phyloP scores from a whole-genome alignment of 1,139 yeast genomes.

The Suhomyces panamericanus region DNA sequence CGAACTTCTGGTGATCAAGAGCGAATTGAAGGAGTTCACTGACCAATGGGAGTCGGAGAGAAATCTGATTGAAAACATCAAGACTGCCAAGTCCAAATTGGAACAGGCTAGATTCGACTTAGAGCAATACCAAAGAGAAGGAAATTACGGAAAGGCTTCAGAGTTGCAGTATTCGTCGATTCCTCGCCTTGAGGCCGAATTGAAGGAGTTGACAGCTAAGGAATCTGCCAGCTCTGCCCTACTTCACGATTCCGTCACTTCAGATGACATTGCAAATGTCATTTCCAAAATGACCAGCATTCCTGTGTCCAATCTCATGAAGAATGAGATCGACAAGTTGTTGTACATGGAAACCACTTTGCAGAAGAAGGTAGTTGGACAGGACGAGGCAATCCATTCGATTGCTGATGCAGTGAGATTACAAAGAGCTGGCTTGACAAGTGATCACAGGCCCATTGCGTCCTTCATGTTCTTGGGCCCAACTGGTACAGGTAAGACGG shows the following conservation, averaged over 20 bases:
- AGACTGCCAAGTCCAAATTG: constrained; percentile 73
- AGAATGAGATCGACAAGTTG: constrained; percentile 91
- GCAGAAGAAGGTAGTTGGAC: constrained; percentile 83
- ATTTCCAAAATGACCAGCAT: constrained; percentile 95
- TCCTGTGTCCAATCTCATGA: constrained; percentile 87
- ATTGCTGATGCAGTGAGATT: constrained; percentile 92
- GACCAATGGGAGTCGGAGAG: constrained; percentile 86
- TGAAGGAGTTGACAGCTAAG: constrained; percentile 47
- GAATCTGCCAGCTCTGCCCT: constrained; percentile 44
- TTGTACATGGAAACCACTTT: constrained; percentile 82
- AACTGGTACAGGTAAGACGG: constrained; percentile 98
- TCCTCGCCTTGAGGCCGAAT: constrained; percentile 69
- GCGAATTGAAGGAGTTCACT: constrained; percentile 68
- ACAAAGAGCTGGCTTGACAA: constrained; percentile 94
- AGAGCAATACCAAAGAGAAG: constrained; percentile 79
- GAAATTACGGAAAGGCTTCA: constrained; percentile 86
- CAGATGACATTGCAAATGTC: constrained; percentile 91
- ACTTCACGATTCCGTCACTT: constrained; percentile 88
- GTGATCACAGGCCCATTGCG: constrained; percentile 92
- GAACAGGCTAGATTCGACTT: constrained; percentile 83
- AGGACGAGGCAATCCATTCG: constrained; percentile 88
- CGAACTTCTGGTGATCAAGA: constrained; percentile 61
- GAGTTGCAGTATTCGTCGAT: constrained; percentile 84
- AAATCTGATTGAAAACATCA: constrained; percentile 69
- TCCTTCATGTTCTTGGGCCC: constrained; percentile 96